These are phyloP conservation scores for Phaeotremella skinneri DNA, from an alignment of 768 basidiomycete genomes.

Conservation along the genomic window DNA sequence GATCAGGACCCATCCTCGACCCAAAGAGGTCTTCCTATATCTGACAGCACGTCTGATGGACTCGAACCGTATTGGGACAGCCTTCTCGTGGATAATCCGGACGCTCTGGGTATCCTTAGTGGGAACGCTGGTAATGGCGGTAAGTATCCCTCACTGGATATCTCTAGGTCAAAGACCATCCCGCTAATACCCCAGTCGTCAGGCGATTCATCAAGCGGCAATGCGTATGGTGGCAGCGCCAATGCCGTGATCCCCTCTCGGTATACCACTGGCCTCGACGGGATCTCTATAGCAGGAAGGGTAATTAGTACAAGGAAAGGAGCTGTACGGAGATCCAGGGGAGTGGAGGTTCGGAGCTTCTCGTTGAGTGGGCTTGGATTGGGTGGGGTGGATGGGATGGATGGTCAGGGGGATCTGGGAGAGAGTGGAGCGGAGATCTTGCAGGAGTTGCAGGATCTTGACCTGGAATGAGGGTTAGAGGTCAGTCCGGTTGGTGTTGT, in stretches of 20 bases:
- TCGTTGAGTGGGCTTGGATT: neutral
- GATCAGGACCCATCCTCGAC: too few relatives aligned
- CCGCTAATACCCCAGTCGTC: neutral
- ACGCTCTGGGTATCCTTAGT: neutral
- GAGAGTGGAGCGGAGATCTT: neutral
- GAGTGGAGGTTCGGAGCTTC: neutral
- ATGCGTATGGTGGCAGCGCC: neutral
- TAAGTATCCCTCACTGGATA: neutral
- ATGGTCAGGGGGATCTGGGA: neutral
- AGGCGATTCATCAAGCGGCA: neutral
- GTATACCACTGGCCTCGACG: neutral
- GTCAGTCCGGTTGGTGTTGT: neutral
- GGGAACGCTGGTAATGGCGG: conserved; percentile 5
- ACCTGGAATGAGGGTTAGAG: neutral
- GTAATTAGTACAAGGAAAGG: neutral
- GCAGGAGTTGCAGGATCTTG: neutral
- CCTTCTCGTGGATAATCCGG: neutral
- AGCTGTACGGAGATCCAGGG: neutral
- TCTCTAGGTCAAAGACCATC: neutral
- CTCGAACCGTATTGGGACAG: neutral
- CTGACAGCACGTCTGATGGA: too few relatives aligned
- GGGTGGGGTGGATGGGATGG: neutral
- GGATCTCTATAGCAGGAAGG: neutral
- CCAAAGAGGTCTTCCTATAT: too few relatives aligned
- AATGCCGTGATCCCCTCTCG: neutral